These are phyloP conservation scores for Leccinum fallax DNA, from an alignment of 1,284 basidiomycete species.

Conservation along the genomic window DNA sequence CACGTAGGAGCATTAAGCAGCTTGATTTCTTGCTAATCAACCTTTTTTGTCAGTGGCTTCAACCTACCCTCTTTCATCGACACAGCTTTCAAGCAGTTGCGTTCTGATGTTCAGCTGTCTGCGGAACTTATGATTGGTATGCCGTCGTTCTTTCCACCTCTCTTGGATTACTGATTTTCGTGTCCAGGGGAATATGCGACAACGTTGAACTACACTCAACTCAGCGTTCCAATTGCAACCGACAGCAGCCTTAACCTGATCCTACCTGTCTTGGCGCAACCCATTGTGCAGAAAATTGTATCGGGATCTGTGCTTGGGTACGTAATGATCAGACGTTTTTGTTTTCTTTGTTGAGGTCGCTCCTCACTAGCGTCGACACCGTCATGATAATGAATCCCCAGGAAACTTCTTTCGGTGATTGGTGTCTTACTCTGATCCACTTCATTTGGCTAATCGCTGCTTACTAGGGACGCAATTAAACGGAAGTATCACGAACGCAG, in stretches of 20 bases:
- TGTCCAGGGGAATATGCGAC: slow-evolving; percentile 63
- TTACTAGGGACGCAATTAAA: slow-evolving; percentile 54
- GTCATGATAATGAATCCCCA: slow-evolving; percentile 62
- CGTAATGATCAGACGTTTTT: slow-evolving; percentile 11
- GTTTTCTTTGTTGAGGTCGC: slow-evolving; percentile 4
- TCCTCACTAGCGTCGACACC: slow-evolving; percentile 47
- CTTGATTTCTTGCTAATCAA: slow-evolving; percentile 14
- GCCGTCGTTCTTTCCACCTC: background rate
- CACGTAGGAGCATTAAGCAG: slow-evolving; percentile 42
- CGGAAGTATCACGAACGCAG: slow-evolving; percentile 73
- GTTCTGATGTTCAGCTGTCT: slow-evolving; percentile 62
- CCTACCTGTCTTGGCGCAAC: slow-evolving; percentile 71
- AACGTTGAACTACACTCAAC: slow-evolving; percentile 63
- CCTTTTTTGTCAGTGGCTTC: slow-evolving; percentile 52
- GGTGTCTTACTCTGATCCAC: background rate
- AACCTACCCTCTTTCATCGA: slow-evolving; percentile 68
- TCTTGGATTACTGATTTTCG: background rate
- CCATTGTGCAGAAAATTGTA: slow-evolving; percentile 82
- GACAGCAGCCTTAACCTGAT: slow-evolving; percentile 66
- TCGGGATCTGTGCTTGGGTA: slow-evolving; percentile 59
- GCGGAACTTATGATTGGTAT: slow-evolving; percentile 62
- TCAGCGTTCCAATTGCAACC: slow-evolving; percentile 57
- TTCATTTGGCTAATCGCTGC: slow-evolving; percentile 8
- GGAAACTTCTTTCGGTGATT: slow-evolving; percentile 58
- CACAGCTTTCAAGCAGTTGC: slow-evolving; percentile 65